Evolutionary conservation across 176 grass and related monocot species (phyloP).

Genomic region (Carex cristatella): DNA sequence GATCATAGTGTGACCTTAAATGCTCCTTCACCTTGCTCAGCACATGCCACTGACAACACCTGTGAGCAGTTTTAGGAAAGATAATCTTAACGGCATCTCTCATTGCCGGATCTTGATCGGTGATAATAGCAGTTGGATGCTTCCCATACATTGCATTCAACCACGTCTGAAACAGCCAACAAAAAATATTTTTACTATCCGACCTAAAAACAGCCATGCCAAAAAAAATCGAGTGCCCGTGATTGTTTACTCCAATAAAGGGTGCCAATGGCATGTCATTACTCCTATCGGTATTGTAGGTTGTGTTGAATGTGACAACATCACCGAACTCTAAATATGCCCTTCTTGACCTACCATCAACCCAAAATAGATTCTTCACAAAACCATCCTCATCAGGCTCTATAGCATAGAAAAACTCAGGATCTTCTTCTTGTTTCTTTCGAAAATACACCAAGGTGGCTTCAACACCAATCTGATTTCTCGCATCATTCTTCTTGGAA

Average conservation of each 20-base stretch:
- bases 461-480: too few relatives aligned
- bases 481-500: too few relatives aligned
- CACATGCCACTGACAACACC: constrained; percentile 1
- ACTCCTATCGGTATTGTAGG: not conserved
- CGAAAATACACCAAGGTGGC: too few relatives aligned
- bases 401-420: not conserved
- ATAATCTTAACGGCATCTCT: not conserved
- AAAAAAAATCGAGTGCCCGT: not conserved
- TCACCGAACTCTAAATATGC: constrained; percentile 4
- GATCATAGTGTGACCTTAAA: not conserved
- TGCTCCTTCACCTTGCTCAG: not conserved
- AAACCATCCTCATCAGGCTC: not conserved
- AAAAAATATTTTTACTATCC: not conserved
- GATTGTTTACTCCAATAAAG: not conserved
- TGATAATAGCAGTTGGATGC: not conserved
- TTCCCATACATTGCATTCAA: constrained; percentile 2
- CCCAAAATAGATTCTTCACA: not conserved
- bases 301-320: constrained; percentile 14
- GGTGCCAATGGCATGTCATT: not conserved
- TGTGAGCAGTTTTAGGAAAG: not conserved
- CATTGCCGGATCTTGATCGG: not conserved
- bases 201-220: not conserved
- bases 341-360: not conserved
- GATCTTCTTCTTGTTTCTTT: not conserved
- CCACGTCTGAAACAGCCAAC: not conserved